Evolutionary conservation across 1,284 basidiomycete genomes (phyloP).

Genomic region (Takashimella tepidaria): DNA sequence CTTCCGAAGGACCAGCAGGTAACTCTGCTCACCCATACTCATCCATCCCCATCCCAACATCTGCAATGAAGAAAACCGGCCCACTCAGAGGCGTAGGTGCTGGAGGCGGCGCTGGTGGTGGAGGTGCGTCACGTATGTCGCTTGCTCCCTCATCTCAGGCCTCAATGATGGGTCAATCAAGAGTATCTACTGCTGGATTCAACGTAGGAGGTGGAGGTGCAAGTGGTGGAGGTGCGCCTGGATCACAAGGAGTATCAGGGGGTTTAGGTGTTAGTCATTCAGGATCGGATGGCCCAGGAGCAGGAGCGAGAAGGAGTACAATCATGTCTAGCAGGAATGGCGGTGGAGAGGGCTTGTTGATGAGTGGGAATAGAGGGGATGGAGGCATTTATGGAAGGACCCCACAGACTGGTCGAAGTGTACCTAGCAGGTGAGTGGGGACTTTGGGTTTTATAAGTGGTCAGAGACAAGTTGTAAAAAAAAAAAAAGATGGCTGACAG

Average conservation of each 20-base stretch:
- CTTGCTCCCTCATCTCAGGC: constrained; percentile 55
- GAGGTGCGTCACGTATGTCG: constrained; percentile 49
- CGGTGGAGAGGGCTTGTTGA: constrained; percentile 50
- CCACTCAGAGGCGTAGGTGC: neutral
- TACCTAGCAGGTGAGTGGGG: constrained; percentile 50
- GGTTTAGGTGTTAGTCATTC: constrained; percentile 7
- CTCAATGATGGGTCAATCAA: constrained; percentile 47
- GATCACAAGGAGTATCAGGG: constrained; percentile 7
- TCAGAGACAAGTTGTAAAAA: neutral
- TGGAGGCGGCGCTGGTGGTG: too few relatives aligned
- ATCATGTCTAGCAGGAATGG: constrained; percentile 4
- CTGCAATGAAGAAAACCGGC: constrained; percentile 62
- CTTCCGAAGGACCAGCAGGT: constrained; percentile 57
- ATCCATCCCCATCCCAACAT: constrained; percentile 51
- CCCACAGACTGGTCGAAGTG: constrained; percentile 55
- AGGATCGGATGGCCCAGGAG: constrained; percentile 10
- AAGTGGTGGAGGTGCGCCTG: constrained; percentile 47
- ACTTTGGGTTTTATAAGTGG: too few relatives aligned
- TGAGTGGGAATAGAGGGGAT: constrained; percentile 61
- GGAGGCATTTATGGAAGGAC: constrained; percentile 58
- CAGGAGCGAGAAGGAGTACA: constrained; percentile 11
- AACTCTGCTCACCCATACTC: constrained; percentile 54
- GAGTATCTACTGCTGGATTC: constrained; percentile 4
- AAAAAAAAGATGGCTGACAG: neutral
- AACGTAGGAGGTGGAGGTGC: constrained; percentile 3